phyloP scores from a whole-genome alignment of 225 moss, liverwort and hornwort genomes.

The Sphagnum contortum region DNA sequence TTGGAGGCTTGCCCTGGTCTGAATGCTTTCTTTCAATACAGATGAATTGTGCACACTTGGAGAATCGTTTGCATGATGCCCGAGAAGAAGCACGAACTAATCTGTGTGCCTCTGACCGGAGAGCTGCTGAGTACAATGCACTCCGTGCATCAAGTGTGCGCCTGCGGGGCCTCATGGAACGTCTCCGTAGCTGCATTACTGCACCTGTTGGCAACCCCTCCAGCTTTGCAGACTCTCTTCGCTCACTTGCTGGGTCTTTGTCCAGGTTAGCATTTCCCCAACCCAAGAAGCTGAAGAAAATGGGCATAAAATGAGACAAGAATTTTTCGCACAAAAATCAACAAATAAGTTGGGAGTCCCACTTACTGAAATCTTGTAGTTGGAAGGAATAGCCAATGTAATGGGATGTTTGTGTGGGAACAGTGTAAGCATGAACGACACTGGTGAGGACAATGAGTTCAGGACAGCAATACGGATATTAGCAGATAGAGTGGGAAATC shows the following conservation, averaged over 20 bases:
- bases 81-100: constrained; percentile 87
- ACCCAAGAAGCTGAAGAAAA: too few relatives aligned
- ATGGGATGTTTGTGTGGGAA: constrained; percentile 1
- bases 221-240: constrained; percentile 77
- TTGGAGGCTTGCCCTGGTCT: too few relatives aligned
- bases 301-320: too few relatives aligned
- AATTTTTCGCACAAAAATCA: too few relatives aligned
- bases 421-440: constrained; percentile 57
- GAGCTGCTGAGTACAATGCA: constrained; percentile 73
- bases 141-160: constrained; percentile 88
- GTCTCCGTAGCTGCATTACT: constrained; percentile 72
- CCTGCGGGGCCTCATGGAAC: constrained; percentile 81
- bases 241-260: constrained; percentile 61
- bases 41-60: constrained; percentile 93
- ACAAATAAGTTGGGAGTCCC: too few relatives aligned
- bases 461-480: constrained; percentile 74
- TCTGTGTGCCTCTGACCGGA: constrained; percentile 88
- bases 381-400: too few relatives aligned
- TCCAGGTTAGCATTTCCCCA: constrained; percentile 34
- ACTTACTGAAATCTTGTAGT: too few relatives aligned
- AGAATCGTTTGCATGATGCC: constrained; percentile 92
- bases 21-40: constrained; percentile 1
- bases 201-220: constrained; percentile 53
- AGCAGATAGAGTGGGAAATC: constrained; percentile 73
- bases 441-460: constrained; percentile 80